Conservation (phyloP, 2,329 filamentous ascomycete species). For the Colletotrichum sp. region DNA sequence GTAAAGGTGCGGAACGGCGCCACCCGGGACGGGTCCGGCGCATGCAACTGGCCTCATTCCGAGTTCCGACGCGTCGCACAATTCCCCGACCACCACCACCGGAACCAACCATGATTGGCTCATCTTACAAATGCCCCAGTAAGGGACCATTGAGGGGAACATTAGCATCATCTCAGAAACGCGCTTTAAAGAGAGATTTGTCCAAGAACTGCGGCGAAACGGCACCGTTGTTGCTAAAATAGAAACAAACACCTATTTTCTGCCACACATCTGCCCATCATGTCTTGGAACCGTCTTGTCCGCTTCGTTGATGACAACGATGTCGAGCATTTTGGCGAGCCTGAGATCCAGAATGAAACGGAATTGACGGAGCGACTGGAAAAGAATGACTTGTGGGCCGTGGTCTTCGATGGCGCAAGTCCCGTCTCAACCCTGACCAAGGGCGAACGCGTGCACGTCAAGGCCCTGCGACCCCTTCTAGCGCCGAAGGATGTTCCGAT, state of each 20-base stretch:
- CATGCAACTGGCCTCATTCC: not conserved
- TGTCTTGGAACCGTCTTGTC: conserved; percentile 34
- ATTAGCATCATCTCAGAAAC: not conserved
- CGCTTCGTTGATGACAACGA: conserved; percentile 38
- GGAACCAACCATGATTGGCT: not conserved
- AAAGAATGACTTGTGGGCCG: conserved; percentile 30
- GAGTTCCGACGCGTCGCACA: conserved; percentile 9
- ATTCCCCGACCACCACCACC: not conserved
- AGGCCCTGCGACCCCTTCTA: conserved; percentile 33
- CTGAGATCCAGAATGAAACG: conserved; percentile 27
- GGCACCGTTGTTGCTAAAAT: not conserved
- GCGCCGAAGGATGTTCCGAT: conserved; percentile 36
- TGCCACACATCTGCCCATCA: not conserved
- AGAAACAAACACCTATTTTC: not conserved
- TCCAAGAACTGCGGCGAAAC: not conserved
- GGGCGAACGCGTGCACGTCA: conserved; percentile 34
- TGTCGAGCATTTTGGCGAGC: conserved; percentile 37
- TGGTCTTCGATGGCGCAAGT: conserved; percentile 32
- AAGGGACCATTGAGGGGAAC: not conserved
- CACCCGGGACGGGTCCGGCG: not conserved
- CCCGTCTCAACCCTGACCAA: conserved; percentile 27
- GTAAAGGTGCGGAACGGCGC: not conserved
- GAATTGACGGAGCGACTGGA: conserved; percentile 28
- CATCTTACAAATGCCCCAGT: not conserved
- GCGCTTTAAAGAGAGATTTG: not conserved